Evolutionary conservation across 2,329 filamentous ascomycete genomes (phyloP), one percentile per base, ranked within the genome.

Genomic region (Torrubiellomyces zombiae): DNA sequence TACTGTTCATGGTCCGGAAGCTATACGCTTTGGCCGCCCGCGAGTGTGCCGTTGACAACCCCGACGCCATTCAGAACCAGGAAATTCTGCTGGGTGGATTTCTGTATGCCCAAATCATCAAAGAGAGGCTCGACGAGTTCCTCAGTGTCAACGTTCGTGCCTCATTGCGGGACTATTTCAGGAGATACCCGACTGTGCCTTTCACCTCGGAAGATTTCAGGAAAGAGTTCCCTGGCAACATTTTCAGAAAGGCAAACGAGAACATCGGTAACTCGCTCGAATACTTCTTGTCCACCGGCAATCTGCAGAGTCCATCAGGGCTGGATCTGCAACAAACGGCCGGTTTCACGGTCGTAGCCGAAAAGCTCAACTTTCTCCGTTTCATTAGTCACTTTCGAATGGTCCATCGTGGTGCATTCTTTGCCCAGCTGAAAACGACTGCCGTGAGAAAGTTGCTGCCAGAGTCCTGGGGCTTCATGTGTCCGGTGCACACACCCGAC

Each of bases 331-430:
- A 95, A 46, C 89, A 98, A 51, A 75, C 77, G 0, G 89, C 86
- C 9, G 89, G 89, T 33, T 98, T 92, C 51, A 92, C 82, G 0
- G 83, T 98, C 25, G 85, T 95, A 25, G 89, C 89, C 3, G 89
- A 98, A 49, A 95, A 95, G 63, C 86, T 98, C 47, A 98, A 98
- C 57, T 98, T 95, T 49, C 72, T 92, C 43, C 81, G 89, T 42
- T 98, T 95, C 57, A 92, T 98, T 56, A 89, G 81, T 51, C 89
- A 98, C 52, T 98, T 98, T 66, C 78, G 89, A 38, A 94, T 94
- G 83, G 82, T 98, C 29, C 89, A 98, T 58, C 74, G 89, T 72
- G 89, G 89, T 61, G 89, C 82, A 47, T 98, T 98, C 67, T 98
- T 98, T 50, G 89, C 89, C 4, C 81, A 95, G 48, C 56, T 98